These are phyloP conservation scores for Thecaphora thlaspeos DNA, from an alignment of 1,284 basidiomycete genomes.

Conservation along the genomic window DNA sequence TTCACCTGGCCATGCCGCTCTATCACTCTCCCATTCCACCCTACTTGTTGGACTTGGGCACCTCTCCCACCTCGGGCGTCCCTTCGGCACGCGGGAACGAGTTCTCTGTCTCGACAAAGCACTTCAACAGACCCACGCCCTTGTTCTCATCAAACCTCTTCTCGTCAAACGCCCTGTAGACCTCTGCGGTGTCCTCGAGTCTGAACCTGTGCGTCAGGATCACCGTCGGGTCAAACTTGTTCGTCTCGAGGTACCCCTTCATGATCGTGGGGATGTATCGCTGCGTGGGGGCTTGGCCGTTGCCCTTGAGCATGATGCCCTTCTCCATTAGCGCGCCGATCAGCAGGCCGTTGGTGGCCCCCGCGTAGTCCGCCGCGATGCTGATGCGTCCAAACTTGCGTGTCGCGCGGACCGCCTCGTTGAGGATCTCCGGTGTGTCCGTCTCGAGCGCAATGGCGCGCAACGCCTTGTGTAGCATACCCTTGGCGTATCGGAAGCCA, in stretches of 20 bases:
- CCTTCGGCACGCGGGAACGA: slow-evolving; percentile 28
- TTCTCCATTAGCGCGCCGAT: slow-evolving; percentile 78
- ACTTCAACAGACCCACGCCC: slow-evolving; percentile 38
- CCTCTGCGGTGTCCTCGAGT: slow-evolving; percentile 46
- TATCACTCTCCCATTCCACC: too few relatives aligned
- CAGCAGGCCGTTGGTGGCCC: slow-evolving; percentile 66
- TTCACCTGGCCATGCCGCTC: too few relatives aligned
- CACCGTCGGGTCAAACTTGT: slow-evolving; percentile 71
- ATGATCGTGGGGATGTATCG: slow-evolving; percentile 68
- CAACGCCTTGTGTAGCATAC: slow-evolving; percentile 66
- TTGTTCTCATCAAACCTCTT: slow-evolving; percentile 24
- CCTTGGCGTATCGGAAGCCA: slow-evolving; percentile 46
- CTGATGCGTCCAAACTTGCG: slow-evolving; percentile 61
- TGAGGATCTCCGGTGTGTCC: slow-evolving; percentile 71
- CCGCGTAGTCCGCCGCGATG: slow-evolving; percentile 34
- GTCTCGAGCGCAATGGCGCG: slow-evolving; percentile 74
- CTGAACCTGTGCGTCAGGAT: slow-evolving; percentile 59
- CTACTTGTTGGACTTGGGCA: too few relatives aligned
- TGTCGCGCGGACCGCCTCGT: slow-evolving; percentile 67
- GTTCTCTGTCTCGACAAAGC: slow-evolving; percentile 48
- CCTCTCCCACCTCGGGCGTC: slow-evolving; percentile 21
- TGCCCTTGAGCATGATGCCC: slow-evolving; percentile 49
- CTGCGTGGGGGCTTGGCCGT: slow-evolving; percentile 67
- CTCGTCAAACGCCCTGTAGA: slow-evolving; percentile 33
- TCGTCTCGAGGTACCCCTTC: slow-evolving; percentile 62